A percentile compares a stretch with the other conserved stretches of the same genome.
Conservation (phyloP, 495 filamentous ascomycete genomes). For the Trichocladium antarcticum region DNA sequence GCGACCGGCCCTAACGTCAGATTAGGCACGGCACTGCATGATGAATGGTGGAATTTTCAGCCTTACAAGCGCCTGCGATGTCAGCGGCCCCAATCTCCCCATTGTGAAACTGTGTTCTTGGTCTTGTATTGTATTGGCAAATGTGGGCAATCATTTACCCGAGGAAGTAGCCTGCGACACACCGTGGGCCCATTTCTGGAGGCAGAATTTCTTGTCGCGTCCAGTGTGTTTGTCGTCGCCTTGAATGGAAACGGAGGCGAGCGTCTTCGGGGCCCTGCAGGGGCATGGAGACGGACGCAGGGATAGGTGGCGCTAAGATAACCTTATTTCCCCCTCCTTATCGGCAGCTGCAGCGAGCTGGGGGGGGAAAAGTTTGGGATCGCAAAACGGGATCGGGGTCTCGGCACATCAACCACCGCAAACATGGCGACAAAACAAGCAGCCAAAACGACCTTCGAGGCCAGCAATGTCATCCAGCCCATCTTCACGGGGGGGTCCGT, state of each 20-base stretch:
- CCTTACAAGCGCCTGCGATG: slow-evolving; percentile 42
- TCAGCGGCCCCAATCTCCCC: slow-evolving; percentile 41
- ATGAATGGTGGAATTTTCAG: neutral
- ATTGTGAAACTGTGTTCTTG: slow-evolving; percentile 25
- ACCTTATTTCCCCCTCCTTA: slow-evolving; percentile 27
- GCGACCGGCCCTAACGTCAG: slow-evolving; percentile 50
- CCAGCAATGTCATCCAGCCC: slow-evolving; percentile 68
- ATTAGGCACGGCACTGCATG: neutral
- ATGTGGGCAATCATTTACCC: neutral
- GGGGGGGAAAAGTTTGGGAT: slow-evolving; percentile 14
- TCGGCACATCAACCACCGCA: slow-evolving; percentile 6
- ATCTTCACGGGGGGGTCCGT: slow-evolving; percentile 89
- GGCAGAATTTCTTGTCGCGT: too few relatives aligned
- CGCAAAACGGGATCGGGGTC: neutral
- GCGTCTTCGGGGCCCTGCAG: neutral
- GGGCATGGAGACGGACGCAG: neutral
- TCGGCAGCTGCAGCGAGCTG: slow-evolving; percentile 13
- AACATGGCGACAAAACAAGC: slow-evolving; percentile 41
- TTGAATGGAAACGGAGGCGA: neutral
- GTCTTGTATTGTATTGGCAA: neutral
- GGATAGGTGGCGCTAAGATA: slow-evolving; percentile 27
- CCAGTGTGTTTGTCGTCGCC: too few relatives aligned
- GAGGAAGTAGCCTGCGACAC: neutral
- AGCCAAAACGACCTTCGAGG: slow-evolving; percentile 75
- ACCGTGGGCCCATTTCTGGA: too few relatives aligned